Base-by-base conservation (phyloP, 495 filamentous ascomycete genomes). In the Parathielavia appendiculata region DNA sequence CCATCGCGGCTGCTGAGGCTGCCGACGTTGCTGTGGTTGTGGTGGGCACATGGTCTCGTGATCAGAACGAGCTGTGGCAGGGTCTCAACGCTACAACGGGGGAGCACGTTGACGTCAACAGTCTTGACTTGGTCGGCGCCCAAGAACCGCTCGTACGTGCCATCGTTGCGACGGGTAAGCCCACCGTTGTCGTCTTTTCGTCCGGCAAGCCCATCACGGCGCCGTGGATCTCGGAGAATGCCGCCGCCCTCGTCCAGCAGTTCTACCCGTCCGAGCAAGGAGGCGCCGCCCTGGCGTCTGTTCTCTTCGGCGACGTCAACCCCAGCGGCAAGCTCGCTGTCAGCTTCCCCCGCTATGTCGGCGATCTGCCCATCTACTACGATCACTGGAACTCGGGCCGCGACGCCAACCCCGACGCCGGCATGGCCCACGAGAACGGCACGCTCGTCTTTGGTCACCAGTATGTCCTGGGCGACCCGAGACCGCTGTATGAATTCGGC, bases 281-380 rank as follows among this genome's bases (percentile, higher is more conserved):
- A 56, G 91, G 91, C 6, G 83, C 89, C 51, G 86, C 90, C 4
- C 70, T 96, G 20, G 80, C 82, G 1, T 87, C 91, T 62, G 81
- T 96, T 20, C 76, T 96, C 0, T 91, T 92, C 50, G 91, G 91
- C n/a, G 82, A 84, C 13, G 78, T 85, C 19, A 91, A 92, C 67
- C 90, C 89, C 9, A 90, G 84, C 38, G 91, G 91, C 17, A 81
- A 75, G 65, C 76, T 85, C 22, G 73, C 76, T 7, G 78, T 85
- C 39, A 79, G 77, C 11, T 77, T 84, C 49, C 86, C 86, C 1
- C 76, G 77, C 47, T 81, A 79, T 50, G 79, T 89, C 40, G 86
- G 86, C 39, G 81, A 81, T 9, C 74, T 83, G 3, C 86, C 86
- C 0, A 75, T 86, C 51, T 87, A 83, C 71, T 89, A 89, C 66